These are phyloP conservation scores for Leptographium lundbergii DNA, from an alignment of 2,329 filamentous ascomycete species.

Conservation along the genomic window DNA sequence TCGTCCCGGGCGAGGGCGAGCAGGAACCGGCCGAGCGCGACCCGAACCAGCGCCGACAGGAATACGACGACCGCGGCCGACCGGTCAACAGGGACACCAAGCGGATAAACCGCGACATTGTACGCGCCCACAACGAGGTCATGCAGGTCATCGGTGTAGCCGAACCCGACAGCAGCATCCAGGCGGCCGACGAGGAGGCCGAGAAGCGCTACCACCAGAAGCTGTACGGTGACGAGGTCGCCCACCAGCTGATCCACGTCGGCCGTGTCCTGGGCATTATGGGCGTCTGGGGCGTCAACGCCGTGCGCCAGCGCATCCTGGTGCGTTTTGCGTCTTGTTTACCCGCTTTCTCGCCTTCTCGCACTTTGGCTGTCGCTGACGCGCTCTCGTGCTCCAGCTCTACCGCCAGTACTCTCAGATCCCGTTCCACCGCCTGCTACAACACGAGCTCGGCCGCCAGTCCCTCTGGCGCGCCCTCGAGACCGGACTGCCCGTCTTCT, in stretches of 20 bases:
- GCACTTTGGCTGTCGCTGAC: background rate
- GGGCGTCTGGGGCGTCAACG: conserved; percentile 37
- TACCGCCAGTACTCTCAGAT: conserved; percentile 37
- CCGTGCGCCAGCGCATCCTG: conserved; percentile 40
- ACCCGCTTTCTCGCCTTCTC: background rate
- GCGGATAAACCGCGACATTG: conserved; percentile 41
- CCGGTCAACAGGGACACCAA: conserved; percentile 42
- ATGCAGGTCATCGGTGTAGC: conserved; percentile 52
- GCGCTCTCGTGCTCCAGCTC: conserved; percentile 22
- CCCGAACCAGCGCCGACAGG: conserved; percentile 28
- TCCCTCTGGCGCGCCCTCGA: conserved; percentile 21
- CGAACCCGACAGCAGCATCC: conserved; percentile 35
- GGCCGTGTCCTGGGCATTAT: conserved; percentile 27
- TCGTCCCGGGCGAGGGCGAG: conserved; percentile 35
- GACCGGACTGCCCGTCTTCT: conserved; percentile 27
- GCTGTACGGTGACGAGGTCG: conserved; percentile 34
- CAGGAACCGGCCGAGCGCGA: conserved; percentile 24
- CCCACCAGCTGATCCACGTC: conserved; percentile 23
- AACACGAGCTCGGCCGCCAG: conserved; percentile 20
- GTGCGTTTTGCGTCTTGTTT: conserved; percentile 19
- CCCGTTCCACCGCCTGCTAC: conserved; percentile 32
- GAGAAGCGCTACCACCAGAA: conserved; percentile 31
- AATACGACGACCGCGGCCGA: conserved; percentile 43
- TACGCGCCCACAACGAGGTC: conserved; percentile 49
- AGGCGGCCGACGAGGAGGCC: conserved; percentile 22